A percentile compares a stretch with the other conserved stretches of the same genome.
Evolutionary conservation across 768 basidiomycete genomes (phyloP).

Genomic region (Rhodosporidiobolus odoratus): DNA sequence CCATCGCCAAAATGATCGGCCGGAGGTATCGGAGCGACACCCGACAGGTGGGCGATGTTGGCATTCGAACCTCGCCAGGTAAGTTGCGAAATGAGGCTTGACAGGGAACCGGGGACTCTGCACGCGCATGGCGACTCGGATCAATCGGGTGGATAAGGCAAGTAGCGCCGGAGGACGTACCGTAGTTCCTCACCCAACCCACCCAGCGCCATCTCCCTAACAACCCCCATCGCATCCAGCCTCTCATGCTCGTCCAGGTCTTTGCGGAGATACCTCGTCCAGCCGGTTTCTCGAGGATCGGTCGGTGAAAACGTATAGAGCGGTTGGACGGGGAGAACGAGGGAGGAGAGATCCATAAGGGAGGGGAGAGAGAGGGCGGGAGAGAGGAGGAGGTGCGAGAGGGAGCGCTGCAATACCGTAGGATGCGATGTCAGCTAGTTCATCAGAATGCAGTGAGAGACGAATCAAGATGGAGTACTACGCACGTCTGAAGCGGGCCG

Average conservation of each 20-base stretch:
- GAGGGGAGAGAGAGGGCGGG: slow-evolving; percentile 13
- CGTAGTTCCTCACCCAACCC: slow-evolving; percentile 25
- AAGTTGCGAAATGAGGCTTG: slow-evolving; percentile 17
- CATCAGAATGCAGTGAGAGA: neutral
- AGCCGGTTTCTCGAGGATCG: neutral
- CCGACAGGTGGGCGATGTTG: slow-evolving; percentile 14
- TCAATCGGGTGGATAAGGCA: neutral
- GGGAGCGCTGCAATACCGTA: slow-evolving; percentile 3
- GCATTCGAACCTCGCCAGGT: slow-evolving; percentile 35
- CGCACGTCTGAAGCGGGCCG: slow-evolving; percentile 22
- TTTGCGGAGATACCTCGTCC: neutral
- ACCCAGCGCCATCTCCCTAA: slow-evolving; percentile 11
- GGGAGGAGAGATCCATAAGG: slow-evolving; percentile 15
- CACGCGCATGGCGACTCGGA: neutral
- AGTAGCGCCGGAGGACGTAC: neutral
- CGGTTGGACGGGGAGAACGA: slow-evolving; percentile 34
- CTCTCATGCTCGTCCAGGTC: neutral
- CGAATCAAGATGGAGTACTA: neutral
- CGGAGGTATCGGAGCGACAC: neutral
- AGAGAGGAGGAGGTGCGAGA: slow-evolving; percentile 20
- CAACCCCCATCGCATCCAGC: too few relatives aligned
- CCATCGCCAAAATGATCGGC: neutral
- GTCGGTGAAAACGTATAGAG: neutral
- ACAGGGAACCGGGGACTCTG: slow-evolving; percentile 23
- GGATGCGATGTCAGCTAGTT: too few relatives aligned